Conservation (phyloP, 2,329 filamentous ascomycete genomes). For the Fusarium vanettenii region DNA sequence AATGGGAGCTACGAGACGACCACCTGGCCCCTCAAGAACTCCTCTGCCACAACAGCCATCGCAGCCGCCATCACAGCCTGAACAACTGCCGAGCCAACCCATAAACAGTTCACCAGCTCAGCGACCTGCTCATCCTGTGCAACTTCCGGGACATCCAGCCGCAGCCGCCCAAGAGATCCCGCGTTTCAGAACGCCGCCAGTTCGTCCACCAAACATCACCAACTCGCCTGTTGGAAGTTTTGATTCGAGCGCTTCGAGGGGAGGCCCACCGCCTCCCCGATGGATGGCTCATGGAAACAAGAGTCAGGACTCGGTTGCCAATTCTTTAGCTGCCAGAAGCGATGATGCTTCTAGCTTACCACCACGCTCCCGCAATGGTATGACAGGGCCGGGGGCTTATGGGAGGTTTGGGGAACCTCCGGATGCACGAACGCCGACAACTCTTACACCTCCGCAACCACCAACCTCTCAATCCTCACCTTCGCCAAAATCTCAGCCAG, state of each 20-base stretch:
- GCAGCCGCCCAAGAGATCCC: slow-evolving; percentile 37
- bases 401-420: slow-evolving; percentile 52
- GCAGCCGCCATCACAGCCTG: slow-evolving; percentile 41
- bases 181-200: slow-evolving; percentile 44
- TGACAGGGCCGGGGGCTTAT: slow-evolving; percentile 52
- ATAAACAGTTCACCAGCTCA: slow-evolving; percentile 27
- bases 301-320: slow-evolving; percentile 68
- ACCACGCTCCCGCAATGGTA: slow-evolving; percentile 65
- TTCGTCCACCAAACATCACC: slow-evolving; percentile 53
- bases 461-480: slow-evolving; percentile 21
- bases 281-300: slow-evolving; percentile 63
- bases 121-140: slow-evolving; percentile 31
- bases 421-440: slow-evolving; percentile 29
- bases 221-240: slow-evolving; percentile 64
- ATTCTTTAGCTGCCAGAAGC: slow-evolving; percentile 58
- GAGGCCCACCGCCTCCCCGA: slow-evolving; percentile 57
- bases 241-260: slow-evolving; percentile 58
- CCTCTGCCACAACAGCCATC: slow-evolving; percentile 46
- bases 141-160: slow-evolving; percentile 18
- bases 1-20: slow-evolving; percentile 66
- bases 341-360: slow-evolving; percentile 64
- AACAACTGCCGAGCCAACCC: slow-evolving; percentile 36
- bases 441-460: slow-evolving; percentile 35
- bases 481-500: slow-evolving; percentile 41
- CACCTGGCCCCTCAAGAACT: slow-evolving; percentile 40